These are phyloP conservation scores for Lichtheimia hyalospora DNA, from an alignment of 371 early-diverging fungal genomes.

Conservation along the genomic window DNA sequence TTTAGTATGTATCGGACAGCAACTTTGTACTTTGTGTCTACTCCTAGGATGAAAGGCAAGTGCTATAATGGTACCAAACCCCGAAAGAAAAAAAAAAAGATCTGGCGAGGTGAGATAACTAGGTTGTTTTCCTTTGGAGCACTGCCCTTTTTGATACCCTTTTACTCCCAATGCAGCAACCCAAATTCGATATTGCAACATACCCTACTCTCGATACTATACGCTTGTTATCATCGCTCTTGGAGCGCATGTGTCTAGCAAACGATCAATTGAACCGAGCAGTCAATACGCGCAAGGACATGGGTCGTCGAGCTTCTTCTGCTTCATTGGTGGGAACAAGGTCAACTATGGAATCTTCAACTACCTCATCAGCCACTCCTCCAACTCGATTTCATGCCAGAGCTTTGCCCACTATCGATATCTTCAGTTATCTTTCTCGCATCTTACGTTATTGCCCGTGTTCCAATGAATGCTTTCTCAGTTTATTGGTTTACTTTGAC, in stretches of 20 bases:
- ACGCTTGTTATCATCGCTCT: constrained; percentile 39
- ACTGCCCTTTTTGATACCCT: no score
- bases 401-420: constrained; percentile 80
- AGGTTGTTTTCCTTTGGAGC: no score
- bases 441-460: constrained; percentile 84
- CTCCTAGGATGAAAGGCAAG: no score
- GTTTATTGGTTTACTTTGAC: constrained; percentile 74
- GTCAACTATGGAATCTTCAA: constrained; percentile 9
- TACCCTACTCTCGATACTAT: constrained; percentile 49
- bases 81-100: no score
- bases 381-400: constrained; percentile 73
- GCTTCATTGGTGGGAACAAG: constrained; percentile 15
- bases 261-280: constrained; percentile 38
- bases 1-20: no score
- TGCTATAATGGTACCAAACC: no score
- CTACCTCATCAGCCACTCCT: constrained; percentile 13
- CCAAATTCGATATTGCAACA: constrained; percentile 45
- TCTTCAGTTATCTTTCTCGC: constrained; percentile 67
- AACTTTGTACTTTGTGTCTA: no score
- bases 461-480: constrained; percentile 75
- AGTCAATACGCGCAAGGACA: constrained; percentile 13
- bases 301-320: constrained; percentile 19
- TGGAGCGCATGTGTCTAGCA: constrained; percentile 50
- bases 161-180: constrained; percentile 18
- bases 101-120: no score